Base-by-base conservation (phyloP, 805 yeast genomes). In the Candida montana region DNA sequence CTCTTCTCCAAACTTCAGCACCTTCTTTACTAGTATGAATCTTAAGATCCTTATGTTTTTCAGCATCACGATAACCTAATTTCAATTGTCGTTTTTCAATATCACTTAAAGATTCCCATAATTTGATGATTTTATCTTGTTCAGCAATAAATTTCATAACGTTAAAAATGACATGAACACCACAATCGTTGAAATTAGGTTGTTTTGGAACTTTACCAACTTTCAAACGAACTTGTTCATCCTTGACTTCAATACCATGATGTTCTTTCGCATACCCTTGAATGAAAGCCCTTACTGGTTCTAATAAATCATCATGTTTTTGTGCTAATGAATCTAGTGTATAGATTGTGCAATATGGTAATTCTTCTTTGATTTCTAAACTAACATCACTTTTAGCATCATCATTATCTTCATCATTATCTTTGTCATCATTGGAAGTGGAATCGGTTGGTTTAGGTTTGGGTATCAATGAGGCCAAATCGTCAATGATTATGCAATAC, bases 141-240 rank as follows among this genome's bases (percentile, higher is more conserved):
- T 74, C 61, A 19, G 64, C 63, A 35, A 82, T 66, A 61, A 86
- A 80, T 47, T 72, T 76, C 42, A 69, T 66, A 11, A 81, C 71
- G 52, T 84, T 89, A 51, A 81, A 81, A 13, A 93, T 81, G 2
- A 91, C 85, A 63, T 86, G 96, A 17, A 93, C 77, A 2, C 99
- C 99, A 65, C 99, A 93, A 59, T 93, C 99, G 57, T 89, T 86
- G 63, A 81, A 79, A 58, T 93, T 93, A 24, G 80, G 79, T 56
- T 93, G 99, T 44, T 72, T 78, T 1, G 97, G 96, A 0, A 88
- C 93, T 5, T 66, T 55, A 5, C 80, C 78, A 7, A 67, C 59
- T 38, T 67, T 58, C 35, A 76, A 62, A 33, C 69, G 59, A 18
- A 90, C 74, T 33, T 67, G 70, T 5, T 63, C 59, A 11, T 67